Base-by-base conservation (phyloP, 73 alveolate genomes). In the Tetrahymena elliotti region DNA sequence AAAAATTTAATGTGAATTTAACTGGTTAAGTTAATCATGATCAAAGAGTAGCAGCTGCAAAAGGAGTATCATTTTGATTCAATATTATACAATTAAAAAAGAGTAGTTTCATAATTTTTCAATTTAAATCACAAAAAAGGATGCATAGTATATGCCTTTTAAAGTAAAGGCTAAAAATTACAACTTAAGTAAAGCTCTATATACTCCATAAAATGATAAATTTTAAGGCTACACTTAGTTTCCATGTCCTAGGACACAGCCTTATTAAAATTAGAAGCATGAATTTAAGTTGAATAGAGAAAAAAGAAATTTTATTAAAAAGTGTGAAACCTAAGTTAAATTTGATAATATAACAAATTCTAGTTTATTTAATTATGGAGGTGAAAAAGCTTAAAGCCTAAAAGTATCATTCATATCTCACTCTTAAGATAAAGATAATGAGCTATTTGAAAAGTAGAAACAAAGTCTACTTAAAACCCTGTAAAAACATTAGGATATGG, bases 1-100 rank as follows among this genome's bases (percentile, higher is more conserved):
- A 94, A 83, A 94, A 94, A 92, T 94, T 94, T 53, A 84, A 94
- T 53, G 93, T 94, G 4, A 94, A 94, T 52, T 92, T 94, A 40
- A 94, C 96, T 33, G 96, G 96, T 34, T 84, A 88, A 93, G 96
- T 93, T 15, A 94, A 52, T 88, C 93, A 94, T 92, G 93, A 92
- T 41, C 92, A 94, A 52, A 94, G 96, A 94, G 96, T 94, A 22
- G 95, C 93, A 4, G 54, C 52, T n/a, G 96, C 96, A 24, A 39
- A 94, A 20, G 96, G 96, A 36, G 96, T 94, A 94, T 31, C 7
- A 68, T 27, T 68, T 24, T 68, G n/a, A 68, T 27, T 68, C 16
- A 68, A 27, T 27, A 0, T 7, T 13, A n/a, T 22, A 11, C 38
- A 8, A 7, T 68, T 68, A 18, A 27, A 68, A n/a, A n/a, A 68